Evolutionary conservation across 768 basidiomycete genomes (phyloP).

Genomic region (Leccinellum albellum): DNA sequence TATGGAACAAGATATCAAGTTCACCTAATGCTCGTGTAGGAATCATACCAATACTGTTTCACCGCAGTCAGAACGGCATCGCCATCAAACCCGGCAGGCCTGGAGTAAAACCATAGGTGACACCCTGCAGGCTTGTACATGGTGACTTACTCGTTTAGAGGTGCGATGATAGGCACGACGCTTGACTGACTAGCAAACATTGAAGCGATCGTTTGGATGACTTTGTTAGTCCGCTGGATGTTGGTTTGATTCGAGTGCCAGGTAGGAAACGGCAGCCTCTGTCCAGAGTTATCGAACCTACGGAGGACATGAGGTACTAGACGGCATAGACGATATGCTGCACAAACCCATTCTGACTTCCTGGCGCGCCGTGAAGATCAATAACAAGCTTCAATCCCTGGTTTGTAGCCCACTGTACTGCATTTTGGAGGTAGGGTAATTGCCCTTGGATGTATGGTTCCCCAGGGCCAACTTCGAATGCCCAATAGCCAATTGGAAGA

Average conservation of each 20-base stretch:
- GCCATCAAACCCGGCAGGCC: slow-evolving; percentile 71
- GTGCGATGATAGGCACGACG: slow-evolving; percentile 66
- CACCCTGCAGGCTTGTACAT: not conserved
- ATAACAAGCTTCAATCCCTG: slow-evolving; percentile 78
- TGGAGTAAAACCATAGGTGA: slow-evolving; percentile 25
- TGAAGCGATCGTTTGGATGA: slow-evolving; percentile 60
- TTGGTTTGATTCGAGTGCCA: slow-evolving; percentile 71
- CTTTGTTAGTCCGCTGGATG: slow-evolving; percentile 59
- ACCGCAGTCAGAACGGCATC: slow-evolving; percentile 46
- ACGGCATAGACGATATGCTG: not conserved
- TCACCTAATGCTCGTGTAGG: slow-evolving; percentile 71
- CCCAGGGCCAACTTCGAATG: slow-evolving; percentile 72
- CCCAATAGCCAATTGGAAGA: slow-evolving; percentile 88
- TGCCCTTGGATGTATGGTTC: slow-evolving; percentile 82
- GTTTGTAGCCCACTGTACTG: slow-evolving; percentile 64
- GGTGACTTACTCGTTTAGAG: slow-evolving; percentile 67
- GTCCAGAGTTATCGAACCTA: slow-evolving; percentile 83
- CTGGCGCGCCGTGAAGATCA: slow-evolving; percentile 78
- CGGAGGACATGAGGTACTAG: slow-evolving; percentile 4
- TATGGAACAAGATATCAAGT: not conserved
- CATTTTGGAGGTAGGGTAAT: slow-evolving; percentile 61
- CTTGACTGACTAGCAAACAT: slow-evolving; percentile 52
- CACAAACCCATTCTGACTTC: slow-evolving; percentile 76
- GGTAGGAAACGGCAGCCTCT: slow-evolving; percentile 50
- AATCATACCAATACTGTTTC: slow-evolving; percentile 67